phyloP scores from a whole-genome alignment of 2,329 filamentous ascomycete genomes.

The Coleophoma eucalyptorum region DNA sequence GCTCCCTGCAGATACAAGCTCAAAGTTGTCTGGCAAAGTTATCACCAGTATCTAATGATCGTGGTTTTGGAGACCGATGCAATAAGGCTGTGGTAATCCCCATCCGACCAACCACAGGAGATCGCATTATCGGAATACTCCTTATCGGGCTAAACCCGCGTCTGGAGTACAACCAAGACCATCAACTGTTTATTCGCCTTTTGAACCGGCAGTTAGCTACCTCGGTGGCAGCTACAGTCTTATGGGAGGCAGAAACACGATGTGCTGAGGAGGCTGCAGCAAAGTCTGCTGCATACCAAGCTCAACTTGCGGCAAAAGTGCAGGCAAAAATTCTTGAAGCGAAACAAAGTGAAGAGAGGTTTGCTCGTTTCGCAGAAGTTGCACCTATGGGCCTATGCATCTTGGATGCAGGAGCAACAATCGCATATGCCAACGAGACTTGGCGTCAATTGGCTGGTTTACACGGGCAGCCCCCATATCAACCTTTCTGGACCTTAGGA shows the following conservation, averaged over 20 bases:
- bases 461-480: constrained; percentile 33
- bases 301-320: constrained; percentile 62
- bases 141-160: constrained; percentile 68
- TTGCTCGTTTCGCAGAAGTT: constrained; percentile 62
- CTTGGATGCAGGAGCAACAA: constrained; percentile 51
- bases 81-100: constrained; percentile 64
- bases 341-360: constrained; percentile 40
- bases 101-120: constrained; percentile 59
- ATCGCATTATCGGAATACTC: constrained; percentile 62
- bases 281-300: constrained; percentile 63
- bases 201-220: constrained; percentile 56
- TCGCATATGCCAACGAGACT: constrained; percentile 37
- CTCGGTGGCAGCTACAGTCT: constrained; percentile 64
- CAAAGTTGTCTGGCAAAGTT: constrained; percentile 54
- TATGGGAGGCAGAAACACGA: constrained; percentile 69
- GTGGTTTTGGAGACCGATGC: constrained; percentile 57
- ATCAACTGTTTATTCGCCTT: constrained; percentile 60
- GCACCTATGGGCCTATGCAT: constrained; percentile 68
- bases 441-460: constrained; percentile 46
- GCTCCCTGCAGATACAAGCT: constrained; percentile 22
- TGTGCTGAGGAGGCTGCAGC: constrained; percentile 51
- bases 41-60: constrained; percentile 54
- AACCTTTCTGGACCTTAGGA: constrained; percentile 24
- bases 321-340: constrained; percentile 49
- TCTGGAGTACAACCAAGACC: constrained; percentile 69